These are phyloP conservation scores for Aspergillus cavernicola DNA, from an alignment of 495 filamentous ascomycete species.

Conservation along the genomic window DNA sequence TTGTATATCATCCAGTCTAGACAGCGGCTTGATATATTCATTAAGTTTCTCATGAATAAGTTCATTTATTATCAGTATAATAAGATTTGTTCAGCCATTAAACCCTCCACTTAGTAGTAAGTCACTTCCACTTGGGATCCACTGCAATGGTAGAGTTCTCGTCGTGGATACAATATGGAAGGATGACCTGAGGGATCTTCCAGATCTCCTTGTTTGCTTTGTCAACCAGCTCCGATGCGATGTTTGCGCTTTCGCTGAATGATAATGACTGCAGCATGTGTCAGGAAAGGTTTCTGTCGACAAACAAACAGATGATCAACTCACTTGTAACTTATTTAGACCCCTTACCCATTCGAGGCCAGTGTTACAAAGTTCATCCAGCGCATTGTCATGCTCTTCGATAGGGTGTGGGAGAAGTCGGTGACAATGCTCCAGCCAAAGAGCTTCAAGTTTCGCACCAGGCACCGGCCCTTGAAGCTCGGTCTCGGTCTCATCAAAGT, in stretches of 20 bases:
- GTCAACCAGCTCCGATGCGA: slow-evolving; percentile 25
- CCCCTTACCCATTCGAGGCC: slow-evolving; percentile 28
- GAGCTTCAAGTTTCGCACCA: slow-evolving; percentile 20
- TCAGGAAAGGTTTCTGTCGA: background rate
- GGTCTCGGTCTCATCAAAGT: slow-evolving; percentile 11
- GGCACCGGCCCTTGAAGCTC: slow-evolving; percentile 16
- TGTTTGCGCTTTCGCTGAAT: slow-evolving; percentile 28
- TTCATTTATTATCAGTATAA: too few relatives aligned
- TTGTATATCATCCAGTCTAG: too few relatives aligned
- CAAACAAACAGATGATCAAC: background rate
- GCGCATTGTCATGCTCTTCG: slow-evolving; percentile 2
- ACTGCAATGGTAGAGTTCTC: slow-evolving; percentile 24
- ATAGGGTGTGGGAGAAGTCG: slow-evolving; percentile 7
- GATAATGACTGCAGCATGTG: slow-evolving; percentile 26
- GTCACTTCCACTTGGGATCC: slow-evolving; percentile 21
- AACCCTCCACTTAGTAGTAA: too few relatives aligned
- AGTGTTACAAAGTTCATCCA: slow-evolving; percentile 14
- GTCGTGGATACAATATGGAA: slow-evolving; percentile 19
- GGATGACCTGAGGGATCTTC: slow-evolving; percentile 29
- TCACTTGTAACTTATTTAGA: slow-evolving; percentile 23
- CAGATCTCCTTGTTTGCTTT: slow-evolving; percentile 27
- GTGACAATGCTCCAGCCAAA: slow-evolving; percentile 32
- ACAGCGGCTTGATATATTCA: too few relatives aligned
- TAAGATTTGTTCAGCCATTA: too few relatives aligned
- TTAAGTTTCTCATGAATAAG: too few relatives aligned